phyloP scores from a whole-genome alignment of 164 flowering plant genomes.

The Tetracentron sinense region DNA sequence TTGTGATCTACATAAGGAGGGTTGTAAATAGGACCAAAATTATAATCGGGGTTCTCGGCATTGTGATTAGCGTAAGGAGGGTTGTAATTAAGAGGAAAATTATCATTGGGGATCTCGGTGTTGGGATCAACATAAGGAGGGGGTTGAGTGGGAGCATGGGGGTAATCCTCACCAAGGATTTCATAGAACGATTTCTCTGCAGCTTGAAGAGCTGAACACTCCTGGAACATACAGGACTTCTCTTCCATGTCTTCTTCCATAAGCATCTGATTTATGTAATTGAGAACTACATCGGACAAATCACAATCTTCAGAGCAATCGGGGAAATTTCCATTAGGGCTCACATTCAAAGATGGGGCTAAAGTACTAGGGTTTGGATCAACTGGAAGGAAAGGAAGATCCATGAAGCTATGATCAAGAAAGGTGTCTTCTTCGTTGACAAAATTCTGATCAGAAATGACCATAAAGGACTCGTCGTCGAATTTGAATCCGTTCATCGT shows the following conservation, averaged over 20 bases:
- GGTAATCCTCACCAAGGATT: slow-evolving; percentile 65
- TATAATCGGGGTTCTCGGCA: too few relatives aligned
- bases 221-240: slow-evolving; percentile 55
- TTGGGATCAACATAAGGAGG: too few relatives aligned
- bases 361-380: background rate
- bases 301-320: slow-evolving; percentile 37
- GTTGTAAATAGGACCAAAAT: too few relatives aligned
- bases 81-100: too few relatives aligned
- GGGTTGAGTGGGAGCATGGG: slow-evolving; percentile 52
- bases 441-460: too few relatives aligned
- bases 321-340: slow-evolving; percentile 13
- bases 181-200: slow-evolving; percentile 83
- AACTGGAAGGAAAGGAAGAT: too few relatives aligned
- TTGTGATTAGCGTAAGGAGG: too few relatives aligned
- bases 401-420: too few relatives aligned
- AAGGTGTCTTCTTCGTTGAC: too few relatives aligned
- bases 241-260: slow-evolving; percentile 51
- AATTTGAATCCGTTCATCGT: too few relatives aligned
- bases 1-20: slow-evolving; percentile 11
- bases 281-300: slow-evolving; percentile 45
- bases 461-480: too few relatives aligned
- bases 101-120: too few relatives aligned
- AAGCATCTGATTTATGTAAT: slow-evolving; percentile 44
- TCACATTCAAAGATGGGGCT: background rate
- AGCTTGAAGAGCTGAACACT: slow-evolving; percentile 71